Evolutionary conservation across 2,329 filamentous ascomycete genomes (phyloP).

Genomic region (Diaporthe vaccinii): DNA sequence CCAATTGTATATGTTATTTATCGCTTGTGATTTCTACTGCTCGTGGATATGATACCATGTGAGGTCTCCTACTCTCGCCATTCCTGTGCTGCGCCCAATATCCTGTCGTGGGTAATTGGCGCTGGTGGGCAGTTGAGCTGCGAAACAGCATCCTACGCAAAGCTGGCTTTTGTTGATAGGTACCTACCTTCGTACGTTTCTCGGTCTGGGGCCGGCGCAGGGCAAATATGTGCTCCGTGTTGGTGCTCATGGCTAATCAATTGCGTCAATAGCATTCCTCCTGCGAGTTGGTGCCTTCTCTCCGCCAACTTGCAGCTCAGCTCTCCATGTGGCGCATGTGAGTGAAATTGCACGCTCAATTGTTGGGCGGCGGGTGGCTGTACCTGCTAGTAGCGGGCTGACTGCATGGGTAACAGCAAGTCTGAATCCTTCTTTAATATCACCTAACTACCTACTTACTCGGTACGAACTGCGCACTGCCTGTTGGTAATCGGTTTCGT

Average conservation of each 20-base stretch:
- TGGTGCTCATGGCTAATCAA: neutral
- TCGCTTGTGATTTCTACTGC: neutral
- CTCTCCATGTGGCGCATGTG: constrained; percentile 16
- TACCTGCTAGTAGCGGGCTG: neutral
- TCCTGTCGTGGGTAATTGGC: neutral
- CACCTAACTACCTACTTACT: neutral
- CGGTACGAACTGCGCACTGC: neutral
- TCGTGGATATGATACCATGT: no score
- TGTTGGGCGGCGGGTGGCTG: constrained; percentile 3
- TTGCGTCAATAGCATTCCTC: constrained; percentile 12
- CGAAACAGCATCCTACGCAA: neutral
- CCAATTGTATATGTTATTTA: neutral
- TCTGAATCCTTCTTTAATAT: neutral
- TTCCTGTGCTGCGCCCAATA: neutral
- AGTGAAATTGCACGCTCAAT: neutral
- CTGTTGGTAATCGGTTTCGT: neutral
- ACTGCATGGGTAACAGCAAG: neutral
- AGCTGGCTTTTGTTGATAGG: neutral
- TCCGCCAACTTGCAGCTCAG: neutral
- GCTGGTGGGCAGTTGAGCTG: neutral
- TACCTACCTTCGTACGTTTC: neutral
- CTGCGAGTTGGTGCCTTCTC: neutral
- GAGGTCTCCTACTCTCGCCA: neutral
- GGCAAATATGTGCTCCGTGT: neutral
- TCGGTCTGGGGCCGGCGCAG: neutral